A percentile compares a stretch with the other conserved stretches of the same genome.
These are phyloP conservation scores for Plasmodium cynomolgi DNA, from an alignment of 169 alveolate genomes.

Conservation along the genomic window DNA sequence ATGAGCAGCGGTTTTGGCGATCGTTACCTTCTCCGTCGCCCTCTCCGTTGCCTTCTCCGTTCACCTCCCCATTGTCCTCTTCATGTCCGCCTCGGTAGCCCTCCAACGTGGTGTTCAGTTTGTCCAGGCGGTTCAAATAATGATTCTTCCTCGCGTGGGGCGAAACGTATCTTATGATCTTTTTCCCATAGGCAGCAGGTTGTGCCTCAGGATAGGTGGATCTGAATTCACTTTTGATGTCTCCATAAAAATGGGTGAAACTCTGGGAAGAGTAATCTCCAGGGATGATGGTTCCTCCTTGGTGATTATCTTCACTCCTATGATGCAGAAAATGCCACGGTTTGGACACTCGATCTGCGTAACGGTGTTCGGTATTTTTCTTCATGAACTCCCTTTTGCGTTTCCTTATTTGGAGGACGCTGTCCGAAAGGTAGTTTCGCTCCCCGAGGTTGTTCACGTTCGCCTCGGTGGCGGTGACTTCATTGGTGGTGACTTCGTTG, in stretches of 20 bases:
- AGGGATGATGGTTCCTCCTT: background rate
- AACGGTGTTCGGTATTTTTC: background rate
- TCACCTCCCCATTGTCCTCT: background rate
- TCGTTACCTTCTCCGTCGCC: background rate
- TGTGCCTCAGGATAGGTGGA: background rate
- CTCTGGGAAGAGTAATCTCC: background rate
- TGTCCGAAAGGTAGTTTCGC: conserved; percentile 38
- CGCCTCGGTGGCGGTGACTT: background rate
- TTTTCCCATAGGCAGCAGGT: background rate
- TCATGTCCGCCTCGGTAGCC: background rate
- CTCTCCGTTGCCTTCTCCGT: background rate
- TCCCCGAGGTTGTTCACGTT: background rate
- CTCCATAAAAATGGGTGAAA: background rate
- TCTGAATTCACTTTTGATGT: background rate
- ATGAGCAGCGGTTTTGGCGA: background rate
- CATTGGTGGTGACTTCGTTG: background rate
- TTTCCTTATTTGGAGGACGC: conserved; percentile 20
- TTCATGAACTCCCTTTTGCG: conserved; percentile 28
- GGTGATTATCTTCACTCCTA: background rate
- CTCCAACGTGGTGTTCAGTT: background rate
- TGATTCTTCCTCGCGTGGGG: background rate
- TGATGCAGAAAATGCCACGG: background rate
- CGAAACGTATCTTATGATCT: background rate
- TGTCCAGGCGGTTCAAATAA: background rate
- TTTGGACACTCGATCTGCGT: background rate